Conservation (phyloP, 1,284 basidiomycete genomes). For the Microstroma glucosiphilum region DNA sequence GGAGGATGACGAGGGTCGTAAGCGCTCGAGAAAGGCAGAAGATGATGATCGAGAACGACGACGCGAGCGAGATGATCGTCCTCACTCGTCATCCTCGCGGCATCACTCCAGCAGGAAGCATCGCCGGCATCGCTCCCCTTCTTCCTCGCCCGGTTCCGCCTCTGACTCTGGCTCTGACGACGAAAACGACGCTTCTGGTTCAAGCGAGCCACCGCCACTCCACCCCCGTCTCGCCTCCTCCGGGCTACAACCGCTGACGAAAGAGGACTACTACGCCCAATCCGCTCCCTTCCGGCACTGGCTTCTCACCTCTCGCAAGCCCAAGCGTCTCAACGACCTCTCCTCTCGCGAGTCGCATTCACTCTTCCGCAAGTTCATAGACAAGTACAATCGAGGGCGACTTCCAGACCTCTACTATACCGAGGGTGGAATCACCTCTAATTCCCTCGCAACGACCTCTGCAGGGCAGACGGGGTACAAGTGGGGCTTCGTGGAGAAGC, state of each 20-base stretch:
- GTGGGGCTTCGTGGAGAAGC: neutral
- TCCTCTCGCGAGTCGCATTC: neutral
- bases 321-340: neutral
- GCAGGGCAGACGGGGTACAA: neutral
- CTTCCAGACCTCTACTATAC: neutral
- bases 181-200: neutral
- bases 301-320: neutral
- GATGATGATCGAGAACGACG: neutral
- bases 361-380: neutral
- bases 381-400: neutral
- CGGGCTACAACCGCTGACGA: neutral
- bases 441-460: neutral
- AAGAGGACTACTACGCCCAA: constrained; percentile 2
- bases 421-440: neutral
- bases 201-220: neutral
- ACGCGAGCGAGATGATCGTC: constrained; percentile 1
- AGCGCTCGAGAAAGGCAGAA: neutral
- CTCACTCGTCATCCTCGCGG: no score
- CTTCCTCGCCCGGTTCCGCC: neutral
- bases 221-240: neutral
- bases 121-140: neutral
- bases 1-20: neutral
- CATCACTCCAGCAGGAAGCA: neutral
- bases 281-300: constrained; percentile 3
- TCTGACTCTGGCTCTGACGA: neutral